Percentiles rank a stretch among this genome's conserved stretches.
Evolutionary conservation across 2,329 filamentous ascomycete genomes (phyloP).

Genomic region (Phialophora chinensis): DNA sequence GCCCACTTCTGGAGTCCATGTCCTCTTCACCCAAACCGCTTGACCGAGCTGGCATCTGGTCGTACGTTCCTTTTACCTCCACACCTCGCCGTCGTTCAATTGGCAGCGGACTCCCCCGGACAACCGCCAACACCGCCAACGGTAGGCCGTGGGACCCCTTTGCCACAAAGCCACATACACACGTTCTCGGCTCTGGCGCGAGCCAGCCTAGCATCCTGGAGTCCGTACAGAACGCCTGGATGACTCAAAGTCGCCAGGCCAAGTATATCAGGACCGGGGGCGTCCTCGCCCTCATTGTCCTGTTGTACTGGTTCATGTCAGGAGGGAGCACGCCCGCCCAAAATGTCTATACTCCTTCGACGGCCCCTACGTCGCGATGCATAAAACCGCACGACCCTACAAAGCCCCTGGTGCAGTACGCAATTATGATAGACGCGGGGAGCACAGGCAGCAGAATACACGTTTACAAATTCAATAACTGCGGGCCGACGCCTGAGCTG

Average conservation of each 20-base stretch:
- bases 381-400: conserved; percentile 80
- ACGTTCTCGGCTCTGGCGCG: conserved; percentile 37
- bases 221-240: conserved; percentile 56
- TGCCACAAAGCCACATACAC: conserved; percentile 53
- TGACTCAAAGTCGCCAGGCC: conserved; percentile 67
- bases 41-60: conserved; percentile 59
- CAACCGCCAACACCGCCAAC: conserved; percentile 40
- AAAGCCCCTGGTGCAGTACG: conserved; percentile 96
- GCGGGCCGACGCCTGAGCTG: conserved; percentile 89
- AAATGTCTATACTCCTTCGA: conserved; percentile 35
- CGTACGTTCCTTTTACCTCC: conserved; percentile 57
- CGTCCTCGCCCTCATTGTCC: conserved; percentile 62
- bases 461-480: conserved; percentile 99
- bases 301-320: conserved; percentile 64
- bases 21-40: conserved; percentile 61
- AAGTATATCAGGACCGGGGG: conserved; percentile 68
- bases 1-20: conserved; percentile 46
- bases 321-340: conserved; percentile 30
- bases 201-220: conserved; percentile 48
- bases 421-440: conserved; percentile 97
- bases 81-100: conserved; percentile 59
- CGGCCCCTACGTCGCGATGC: conserved; percentile 65
- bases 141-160: conserved; percentile 48
- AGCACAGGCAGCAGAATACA: conserved; percentile 98
- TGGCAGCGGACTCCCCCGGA: conserved; percentile 50